These are phyloP conservation scores for Chlamydomonas sphaeroides DNA, from an alignment of 139 green algal genomes.

Conservation along the genomic window DNA sequence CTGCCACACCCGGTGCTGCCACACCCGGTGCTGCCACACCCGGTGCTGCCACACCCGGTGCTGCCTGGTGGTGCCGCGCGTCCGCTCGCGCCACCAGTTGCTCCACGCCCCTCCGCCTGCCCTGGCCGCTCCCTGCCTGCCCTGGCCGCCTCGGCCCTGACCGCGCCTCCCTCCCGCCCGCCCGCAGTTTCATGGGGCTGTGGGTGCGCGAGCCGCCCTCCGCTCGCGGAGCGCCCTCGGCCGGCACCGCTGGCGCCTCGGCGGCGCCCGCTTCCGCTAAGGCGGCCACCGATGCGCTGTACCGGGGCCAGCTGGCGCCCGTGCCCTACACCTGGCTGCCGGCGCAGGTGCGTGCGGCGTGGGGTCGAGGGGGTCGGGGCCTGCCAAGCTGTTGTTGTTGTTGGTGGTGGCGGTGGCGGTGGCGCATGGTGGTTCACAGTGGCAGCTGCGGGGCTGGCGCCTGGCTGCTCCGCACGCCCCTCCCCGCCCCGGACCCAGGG, in stretches of 20 bases:
- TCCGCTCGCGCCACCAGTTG: background rate
- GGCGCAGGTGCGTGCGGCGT: background rate
- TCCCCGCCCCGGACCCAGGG: too few species aligned
- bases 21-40: too few species aligned
- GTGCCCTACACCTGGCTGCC: slow-evolving; percentile 4
- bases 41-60: too few species aligned
- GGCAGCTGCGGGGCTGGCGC: too few species aligned
- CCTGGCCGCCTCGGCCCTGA: background rate
- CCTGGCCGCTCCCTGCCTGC: background rate
- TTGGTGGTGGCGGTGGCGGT: background rate
- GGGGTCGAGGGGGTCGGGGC: too few species aligned
- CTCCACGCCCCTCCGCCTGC: background rate
- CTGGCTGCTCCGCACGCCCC: too few species aligned
- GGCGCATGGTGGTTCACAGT: too few species aligned
- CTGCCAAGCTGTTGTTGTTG: too few species aligned
- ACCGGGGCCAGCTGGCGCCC: slow-evolving; percentile 13
- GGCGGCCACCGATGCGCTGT: slow-evolving; percentile 4
- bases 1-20: too few species aligned
- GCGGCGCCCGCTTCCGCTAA: background rate
- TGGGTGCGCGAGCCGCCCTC: slow-evolving; percentile 4
- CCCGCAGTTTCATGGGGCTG: background rate
- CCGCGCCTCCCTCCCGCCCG: too few species aligned
- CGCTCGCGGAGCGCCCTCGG: background rate
- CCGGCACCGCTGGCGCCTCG: background rate
- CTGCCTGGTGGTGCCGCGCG: background rate